Evolutionary conservation across 768 basidiomycete genomes (phyloP).

Genomic region (Pulveroboletus sp.): DNA sequence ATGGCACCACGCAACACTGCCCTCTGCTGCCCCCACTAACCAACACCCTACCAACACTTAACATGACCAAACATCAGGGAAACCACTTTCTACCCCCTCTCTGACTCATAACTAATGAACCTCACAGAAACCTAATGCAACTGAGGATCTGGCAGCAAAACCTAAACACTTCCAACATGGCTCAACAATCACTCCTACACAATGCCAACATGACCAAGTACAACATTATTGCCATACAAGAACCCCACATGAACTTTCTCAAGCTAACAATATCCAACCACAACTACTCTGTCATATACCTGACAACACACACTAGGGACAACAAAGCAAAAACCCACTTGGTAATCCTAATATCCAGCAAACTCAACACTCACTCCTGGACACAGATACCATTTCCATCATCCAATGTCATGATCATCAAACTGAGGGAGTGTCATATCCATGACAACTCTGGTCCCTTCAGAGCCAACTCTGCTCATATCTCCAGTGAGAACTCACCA

Average conservation of each 20-base stretch:
- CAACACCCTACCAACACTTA: too few species aligned
- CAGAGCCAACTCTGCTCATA: too few species aligned
- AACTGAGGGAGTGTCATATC: background rate
- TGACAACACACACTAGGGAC: background rate
- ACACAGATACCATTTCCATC: background rate
- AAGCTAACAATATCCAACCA: background rate
- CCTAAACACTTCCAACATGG: background rate
- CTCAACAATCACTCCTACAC: background rate
- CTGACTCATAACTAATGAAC: too few species aligned
- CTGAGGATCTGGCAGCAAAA: constrained; percentile 3
- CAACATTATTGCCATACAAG: background rate
- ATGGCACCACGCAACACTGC: too few species aligned
- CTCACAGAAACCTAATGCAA: too few species aligned
- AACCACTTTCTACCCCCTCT: too few species aligned
- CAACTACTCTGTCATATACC: background rate
- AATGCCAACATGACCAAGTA: accelerated
- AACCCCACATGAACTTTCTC: background rate
- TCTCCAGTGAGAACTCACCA: too few species aligned
- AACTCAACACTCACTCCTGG: background rate
- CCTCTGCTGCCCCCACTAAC: too few species aligned
- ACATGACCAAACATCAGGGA: too few species aligned
- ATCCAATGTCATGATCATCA: background rate
- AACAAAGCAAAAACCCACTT: background rate
- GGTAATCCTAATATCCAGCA: background rate
- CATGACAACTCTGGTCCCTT: too few species aligned